Base-by-base conservation (phyloP, 2,329 filamentous ascomycete species). In the Tolypocladium inflatum region DNA sequence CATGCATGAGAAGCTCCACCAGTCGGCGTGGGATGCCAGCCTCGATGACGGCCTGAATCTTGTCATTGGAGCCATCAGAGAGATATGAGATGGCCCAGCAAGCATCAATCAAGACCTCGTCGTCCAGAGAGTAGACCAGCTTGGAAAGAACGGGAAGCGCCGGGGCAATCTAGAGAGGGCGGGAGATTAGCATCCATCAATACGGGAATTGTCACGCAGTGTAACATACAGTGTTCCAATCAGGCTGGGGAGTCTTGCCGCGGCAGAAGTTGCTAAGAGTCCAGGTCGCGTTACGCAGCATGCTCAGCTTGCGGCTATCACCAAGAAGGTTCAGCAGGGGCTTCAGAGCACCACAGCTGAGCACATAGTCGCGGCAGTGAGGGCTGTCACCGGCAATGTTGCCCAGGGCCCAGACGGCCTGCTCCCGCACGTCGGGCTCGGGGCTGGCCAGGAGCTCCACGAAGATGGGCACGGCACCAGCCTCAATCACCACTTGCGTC, bases 81-180 rank as follows among this genome's bases (percentile, higher is more conserved):
- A 99, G 85, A 72, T 99, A 99, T 1, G 93, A 97, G 70, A 99
- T 97, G 62, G 94, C 94, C 94, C 94, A 99, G 86, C 94, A 99
- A 60, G 94, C 94, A 75, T 99, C 94, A 68, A 99, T 99, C 61
- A 99, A 80, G 59, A 99, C 94, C 74, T 99, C 94, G 66, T 99
- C 94, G 71, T 99, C 94, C 58, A 99, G 84, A 62, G 94, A 97
- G 78, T 99, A 99, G 61, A 99, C 93, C 41, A 99, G 86, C 81
- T 99, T 99, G 65, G 94, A 86, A 60, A 99, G 86, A 55, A 99
- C 92, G 30, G 94, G 93, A 19, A 99, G 87, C 51, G 94, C 94
- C 41, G 94, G 94, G 56, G 91, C 83, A 72, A 99, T 99, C 91
- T 96, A 70, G 43, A 65, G 51, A 26, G 4, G 30, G 11, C 7